Evolutionary conservation across 257 asterid genomes (phyloP), one percentile per base, ranked within the genome.

Genomic region (Datura wrightii): DNA sequence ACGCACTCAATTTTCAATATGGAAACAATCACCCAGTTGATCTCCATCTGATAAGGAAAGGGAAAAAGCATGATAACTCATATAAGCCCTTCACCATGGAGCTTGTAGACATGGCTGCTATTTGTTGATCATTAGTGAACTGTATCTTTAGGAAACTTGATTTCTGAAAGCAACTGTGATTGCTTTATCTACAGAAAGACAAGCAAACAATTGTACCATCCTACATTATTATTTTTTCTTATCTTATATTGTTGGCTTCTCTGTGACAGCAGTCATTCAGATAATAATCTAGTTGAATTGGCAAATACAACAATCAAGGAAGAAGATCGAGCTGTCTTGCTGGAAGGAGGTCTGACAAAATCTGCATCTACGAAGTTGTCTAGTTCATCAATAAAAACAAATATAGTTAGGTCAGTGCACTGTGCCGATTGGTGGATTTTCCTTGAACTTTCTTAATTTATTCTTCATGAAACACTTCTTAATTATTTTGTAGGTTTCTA

Each of bases 311-410:
- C 95, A 71, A 85, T 85, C 86, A 93, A 91, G 85, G 99, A 96
- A 83, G 98, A 94, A 84, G 98, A 94, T 54, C 93, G 94, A 41
- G 90, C 93, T 83, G 92, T 90, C 84, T 85, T 96, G 89, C 87
- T 94, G 91, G 99, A 96, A 91, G 98, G 97, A 41, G 97, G 98
- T 82, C 93, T 93, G 48, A 34, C 96, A 83, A 93, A 92, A 89
- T 89, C 97, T 19, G 89, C 93, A n/a, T 91, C 98, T 34, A n/a
- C 88, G 36, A 95, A 94, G 88, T 84, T 86, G 71, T 37, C 92
- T 58, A 86, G 82, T 89, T 84, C 92, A 88, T 90, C 95, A 54
- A 84, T 91, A 78, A 94, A 89, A 88, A 91, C 97, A 84, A 94
- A 93, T 92, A 78, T 94, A 88, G 87, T 93, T 82, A 94, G 98